A percentile compares a stretch with the other conserved stretches of the same genome.
Conservation (phyloP, 108 stramenopile genomes). For the Discostella pseudostelligera region DNA sequence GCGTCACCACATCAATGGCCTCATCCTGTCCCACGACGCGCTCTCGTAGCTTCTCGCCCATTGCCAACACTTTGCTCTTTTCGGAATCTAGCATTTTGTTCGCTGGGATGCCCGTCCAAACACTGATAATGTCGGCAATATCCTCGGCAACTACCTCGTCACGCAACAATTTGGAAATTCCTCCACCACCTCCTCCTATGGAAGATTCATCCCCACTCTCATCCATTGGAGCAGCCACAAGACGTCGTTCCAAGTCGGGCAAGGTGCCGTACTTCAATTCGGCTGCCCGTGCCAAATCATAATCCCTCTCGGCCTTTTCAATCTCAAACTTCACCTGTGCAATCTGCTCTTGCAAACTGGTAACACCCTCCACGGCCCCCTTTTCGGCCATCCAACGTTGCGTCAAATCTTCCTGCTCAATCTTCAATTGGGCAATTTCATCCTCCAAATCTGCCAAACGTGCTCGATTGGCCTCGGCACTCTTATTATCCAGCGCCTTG, state of each 20-base stretch:
- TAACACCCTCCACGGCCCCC: conserved; percentile 72
- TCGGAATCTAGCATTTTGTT: conserved; percentile 88
- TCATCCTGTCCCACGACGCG: conserved; percentile 96
- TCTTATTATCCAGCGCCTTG: conserved; percentile 24
- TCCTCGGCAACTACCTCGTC: conserved; percentile 95
- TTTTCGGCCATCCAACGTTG: conserved; percentile 72
- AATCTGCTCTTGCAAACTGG: conserved; percentile 85
- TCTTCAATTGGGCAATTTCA: conserved; percentile 68
- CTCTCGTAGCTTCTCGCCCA: conserved; percentile 76
- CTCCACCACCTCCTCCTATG: conserved; percentile 26
- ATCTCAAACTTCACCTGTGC: conserved; percentile 84
- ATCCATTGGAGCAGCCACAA: conserved; percentile 48
- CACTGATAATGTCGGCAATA: conserved; percentile 88
- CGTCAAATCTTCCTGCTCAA: conserved; percentile 71
- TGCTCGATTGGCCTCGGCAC: conserved; percentile 40
- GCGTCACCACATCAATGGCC: conserved; percentile 89
- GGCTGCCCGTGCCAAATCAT: conserved; percentile 91
- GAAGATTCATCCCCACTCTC: conserved; percentile 5
- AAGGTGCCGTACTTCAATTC: conserved; percentile 90
- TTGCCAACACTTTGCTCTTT: conserved; percentile 86
- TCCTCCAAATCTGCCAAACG: conserved; percentile 69
- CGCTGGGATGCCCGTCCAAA: conserved; percentile 94
- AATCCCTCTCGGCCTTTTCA: conserved; percentile 90
- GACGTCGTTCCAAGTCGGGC: conserved; percentile 77
- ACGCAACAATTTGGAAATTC: conserved; percentile 57